Conservation (phyloP, 176 grass and related monocot genomes). For the Elaeis guineensis region DNA sequence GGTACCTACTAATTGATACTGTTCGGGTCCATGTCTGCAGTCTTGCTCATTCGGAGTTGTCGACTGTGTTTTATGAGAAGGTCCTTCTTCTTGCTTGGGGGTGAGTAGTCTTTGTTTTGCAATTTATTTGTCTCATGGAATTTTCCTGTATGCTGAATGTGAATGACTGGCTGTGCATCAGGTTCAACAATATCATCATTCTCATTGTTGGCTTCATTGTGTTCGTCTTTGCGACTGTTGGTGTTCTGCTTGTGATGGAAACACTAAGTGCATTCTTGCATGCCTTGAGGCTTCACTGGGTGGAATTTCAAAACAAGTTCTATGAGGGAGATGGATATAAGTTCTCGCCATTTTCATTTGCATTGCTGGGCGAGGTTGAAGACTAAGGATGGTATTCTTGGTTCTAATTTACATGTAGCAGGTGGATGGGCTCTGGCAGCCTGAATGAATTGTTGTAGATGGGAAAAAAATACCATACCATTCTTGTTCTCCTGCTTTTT, state of each 20-base stretch:
- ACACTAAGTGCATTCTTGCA: conserved; percentile 91
- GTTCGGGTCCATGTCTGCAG: conserved; percentile 30
- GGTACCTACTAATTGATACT: background rate
- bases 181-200: conserved; percentile 47
- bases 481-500: too few relatives aligned
- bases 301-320: conserved; percentile 98
- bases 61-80: conserved; percentile 88
- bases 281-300: conserved; percentile 97
- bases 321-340: conserved; percentile 99
- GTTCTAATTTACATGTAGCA: too few relatives aligned
- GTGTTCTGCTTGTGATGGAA: conserved; percentile 96
- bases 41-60: conserved; percentile 91
- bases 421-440: too few relatives aligned
- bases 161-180: conserved; percentile 27
- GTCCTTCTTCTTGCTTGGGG: conserved; percentile 63
- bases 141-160: background rate
- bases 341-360: conserved; percentile 76
- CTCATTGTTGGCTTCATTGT: conserved; percentile 41
- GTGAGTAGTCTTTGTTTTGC: conserved; percentile 30
- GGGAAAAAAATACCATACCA: too few relatives aligned
- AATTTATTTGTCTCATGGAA: background rate
- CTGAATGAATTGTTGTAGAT: too few relatives aligned
- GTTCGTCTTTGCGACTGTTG: conserved; percentile 63
- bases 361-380: conserved; percentile 52
- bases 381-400: conserved; percentile 24